Base-by-base conservation (phyloP, 73 alveolate species). In the Tetrahymena malaccensis region DNA sequence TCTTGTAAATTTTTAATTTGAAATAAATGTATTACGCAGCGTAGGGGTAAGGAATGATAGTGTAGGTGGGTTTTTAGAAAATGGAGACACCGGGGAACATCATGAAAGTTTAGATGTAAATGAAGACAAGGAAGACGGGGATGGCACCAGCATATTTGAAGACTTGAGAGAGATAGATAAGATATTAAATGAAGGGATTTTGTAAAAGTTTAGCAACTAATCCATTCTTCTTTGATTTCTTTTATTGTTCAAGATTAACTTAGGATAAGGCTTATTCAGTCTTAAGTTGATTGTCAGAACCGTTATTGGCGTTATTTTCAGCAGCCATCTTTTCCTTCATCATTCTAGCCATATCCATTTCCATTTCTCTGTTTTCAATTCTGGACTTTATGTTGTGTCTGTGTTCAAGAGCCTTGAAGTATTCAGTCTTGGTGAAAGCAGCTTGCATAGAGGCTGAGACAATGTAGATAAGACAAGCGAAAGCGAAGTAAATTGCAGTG, bases 51-150 rank as follows among this genome's bases (percentile, higher is more conserved):
- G 85, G 35, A 21, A 58, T 58, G 85, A 58, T 31, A 21, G 85
- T 58, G 35, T 58, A 58, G 85, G 85, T n/a, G 37, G 85, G 85
- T 31, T 58, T 58, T 58, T 58, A 58, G 85, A 58, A 58, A 58
- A 58, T 58, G 31, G 96, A 89, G 38, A 95, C 95, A 34, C 96
- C 96, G 27, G 96, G 96, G 89, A 85, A 95, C 96, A 95, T 95
- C 95, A 95, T 85, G 83, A 95, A 95, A 84, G 96, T 95, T 95
- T 95, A 85, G 34, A 95, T 57, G 38, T 95, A 95, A 1, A 95
- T 37, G 10, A 95, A 85, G 5, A 95, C 43, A 58, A 58, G 85
- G 85, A n/a, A 58, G 85, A 58, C 37, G 35, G 85, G 85, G 85
- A 58, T 58, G 33, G 85, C 85, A 58, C 85, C 85, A 58, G 85